These are phyloP conservation scores for Lathyrus aphaca DNA, from an alignment of 306 rosid species.

Conservation along the genomic window DNA sequence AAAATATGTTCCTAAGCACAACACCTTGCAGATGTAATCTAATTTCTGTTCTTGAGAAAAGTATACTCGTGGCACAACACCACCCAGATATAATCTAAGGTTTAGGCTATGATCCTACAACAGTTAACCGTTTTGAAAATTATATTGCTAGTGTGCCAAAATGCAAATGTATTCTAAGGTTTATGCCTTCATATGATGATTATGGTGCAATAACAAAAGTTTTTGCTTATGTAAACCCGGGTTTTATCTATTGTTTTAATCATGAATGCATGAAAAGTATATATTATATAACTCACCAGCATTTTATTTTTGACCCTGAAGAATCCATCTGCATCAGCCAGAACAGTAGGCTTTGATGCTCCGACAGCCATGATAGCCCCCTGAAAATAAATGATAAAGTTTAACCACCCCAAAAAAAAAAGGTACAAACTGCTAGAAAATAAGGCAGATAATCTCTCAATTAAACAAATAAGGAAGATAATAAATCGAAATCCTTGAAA, in stretches of 20 bases:
- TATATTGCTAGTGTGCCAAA: background rate
- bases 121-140: background rate
- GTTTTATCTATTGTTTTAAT: background rate
- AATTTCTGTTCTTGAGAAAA: background rate
- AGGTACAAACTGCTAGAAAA: constrained; percentile 19
- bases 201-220: background rate
- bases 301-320: constrained; percentile 80
- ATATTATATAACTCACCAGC: constrained; percentile 61
- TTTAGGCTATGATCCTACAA: background rate
- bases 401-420: constrained; percentile 10
- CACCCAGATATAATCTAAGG: background rate
- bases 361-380: constrained; percentile 99
- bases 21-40: background rate
- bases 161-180: background rate
- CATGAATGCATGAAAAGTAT: background rate
- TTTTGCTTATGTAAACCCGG: background rate
- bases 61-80: background rate
- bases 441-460: constrained; percentile 1
- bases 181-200: background rate
- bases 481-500: background rate
- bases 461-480: background rate
- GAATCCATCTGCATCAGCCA: constrained; percentile 75
- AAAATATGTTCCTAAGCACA: background rate
- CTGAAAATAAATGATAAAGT: constrained; percentile 45
- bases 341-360: constrained; percentile 83